Evolutionary conservation across 345 rosid species (phyloP).

Genomic region (Lepidium africanum): DNA sequence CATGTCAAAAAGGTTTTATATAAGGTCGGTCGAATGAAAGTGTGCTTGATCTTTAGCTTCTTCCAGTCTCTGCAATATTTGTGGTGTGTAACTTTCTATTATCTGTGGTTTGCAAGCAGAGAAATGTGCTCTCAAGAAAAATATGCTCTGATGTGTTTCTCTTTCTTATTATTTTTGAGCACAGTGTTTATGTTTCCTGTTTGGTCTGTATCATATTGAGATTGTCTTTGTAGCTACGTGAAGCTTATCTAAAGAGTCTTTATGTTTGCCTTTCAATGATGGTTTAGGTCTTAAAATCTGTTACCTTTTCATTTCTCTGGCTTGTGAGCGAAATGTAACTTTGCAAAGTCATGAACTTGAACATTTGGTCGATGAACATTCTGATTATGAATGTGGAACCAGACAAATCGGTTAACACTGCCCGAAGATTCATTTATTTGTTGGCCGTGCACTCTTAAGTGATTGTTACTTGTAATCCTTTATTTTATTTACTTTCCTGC

Average conservation of each 20-base stretch:
- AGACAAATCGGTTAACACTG: not conserved
- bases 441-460: not conserved
- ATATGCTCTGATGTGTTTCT: conserved; percentile 17
- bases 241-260: not conserved
- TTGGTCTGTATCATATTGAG: conserved; percentile 22
- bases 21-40: conserved; percentile 12
- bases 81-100: conserved; percentile 21
- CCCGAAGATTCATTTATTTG: not conserved
- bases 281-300: not conserved
- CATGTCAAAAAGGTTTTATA: conserved; percentile 16
- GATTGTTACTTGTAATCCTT: not conserved
- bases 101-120: conserved; percentile 21
- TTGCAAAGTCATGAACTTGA: not conserved
- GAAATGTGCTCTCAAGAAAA: conserved; percentile 10
- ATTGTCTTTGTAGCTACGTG: conserved; percentile 11
- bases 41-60: conserved; percentile 16
- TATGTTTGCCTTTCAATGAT: not conserved
- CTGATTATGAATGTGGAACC: not conserved
- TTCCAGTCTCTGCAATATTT: conserved; percentile 15
- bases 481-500: too few relatives aligned
- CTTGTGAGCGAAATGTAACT: not conserved
- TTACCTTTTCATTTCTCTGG: not conserved
- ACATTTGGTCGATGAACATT: not conserved
- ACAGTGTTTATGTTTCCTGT: not conserved
- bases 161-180: conserved; percentile 12